Evolutionary conservation across 768 basidiomycete genomes (phyloP), one percentile per base, ranked within the genome.

Genomic region (Kwoniella shandongensis): DNA sequence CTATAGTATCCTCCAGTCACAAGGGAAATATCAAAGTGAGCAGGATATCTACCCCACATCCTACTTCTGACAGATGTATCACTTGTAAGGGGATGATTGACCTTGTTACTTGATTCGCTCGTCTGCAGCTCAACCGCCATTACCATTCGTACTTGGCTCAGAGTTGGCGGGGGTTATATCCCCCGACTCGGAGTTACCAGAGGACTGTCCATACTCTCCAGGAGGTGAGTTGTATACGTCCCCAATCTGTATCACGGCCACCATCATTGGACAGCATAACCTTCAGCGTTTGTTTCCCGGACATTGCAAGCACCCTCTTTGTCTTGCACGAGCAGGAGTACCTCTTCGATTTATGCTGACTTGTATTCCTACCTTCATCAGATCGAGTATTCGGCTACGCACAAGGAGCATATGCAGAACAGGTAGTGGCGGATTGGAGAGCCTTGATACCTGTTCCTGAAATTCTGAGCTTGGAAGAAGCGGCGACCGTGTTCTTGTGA

Each of bases 331-430:
- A n/a, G n/a, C n/a, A n/a, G n/a, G n/a, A n/a, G n/a, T n/a, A n/a
- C n/a, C n/a, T n/a, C n/a, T n/a, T n/a, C n/a, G n/a, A n/a, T n/a
- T n/a, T n/a, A n/a, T n/a, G n/a, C 32, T 6, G 32, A 6, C 32
- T 32, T 32, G 32, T 32, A 6, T 32, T 6, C 6, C 13, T 32
- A 13, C 40, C 10, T 39, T 17, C 35, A 3, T 48, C 57, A 72
- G 89, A 96, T 61, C 80, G 89, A 39, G 88, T 99, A 0, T 94
- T 96, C 65, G 93, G 94, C 5, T 83, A 83, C 12, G 81, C 80
- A 0, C 86, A 88, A 69, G 96, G 93, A 5, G 80, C 86, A 1
- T 91, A 84, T 75, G 89, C 86, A 1, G 93, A 97, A 56, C 84
- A 83, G 65, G 80, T 89, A 51, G 83, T 82, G 0, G 84, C 80